phyloP scores from a whole-genome alignment of 2,329 filamentous ascomycete genomes.

The Apiospora rasikravindrae region DNA sequence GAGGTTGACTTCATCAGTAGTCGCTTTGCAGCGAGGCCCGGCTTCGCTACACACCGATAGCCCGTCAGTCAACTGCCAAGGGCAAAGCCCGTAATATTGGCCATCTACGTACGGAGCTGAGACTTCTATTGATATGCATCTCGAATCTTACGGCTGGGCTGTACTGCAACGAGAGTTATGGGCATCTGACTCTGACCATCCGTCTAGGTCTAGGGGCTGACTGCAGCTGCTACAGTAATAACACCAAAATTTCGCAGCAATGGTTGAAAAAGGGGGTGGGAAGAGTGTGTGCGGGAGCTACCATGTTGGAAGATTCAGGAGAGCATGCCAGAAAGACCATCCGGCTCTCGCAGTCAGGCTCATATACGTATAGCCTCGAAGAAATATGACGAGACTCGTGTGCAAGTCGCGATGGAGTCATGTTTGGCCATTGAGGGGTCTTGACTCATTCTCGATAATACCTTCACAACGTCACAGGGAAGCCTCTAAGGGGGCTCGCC shows the following conservation, averaged over 20 bases:
- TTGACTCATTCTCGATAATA: neutral
- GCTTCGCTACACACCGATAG: neutral
- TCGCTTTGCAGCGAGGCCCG: neutral
- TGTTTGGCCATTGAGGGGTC: neutral
- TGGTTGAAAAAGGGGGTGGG: slow-evolving; percentile 4
- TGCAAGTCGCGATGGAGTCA: neutral
- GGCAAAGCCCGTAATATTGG: neutral
- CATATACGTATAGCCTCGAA: neutral
- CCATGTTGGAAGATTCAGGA: neutral
- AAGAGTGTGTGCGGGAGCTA: neutral
- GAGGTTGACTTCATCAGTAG: neutral
- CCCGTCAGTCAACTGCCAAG: neutral
- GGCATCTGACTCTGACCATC: slow-evolving; percentile 2
- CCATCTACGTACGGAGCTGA: neutral
- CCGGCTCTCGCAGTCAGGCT: neutral
- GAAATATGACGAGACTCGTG: neutral
- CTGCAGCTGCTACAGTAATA: neutral
- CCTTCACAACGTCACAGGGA: neutral
- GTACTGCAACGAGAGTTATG: neutral
- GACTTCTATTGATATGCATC: neutral
- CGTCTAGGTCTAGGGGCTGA: slow-evolving; percentile 7
- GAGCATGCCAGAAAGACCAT: neutral
- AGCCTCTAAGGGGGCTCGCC: neutral
- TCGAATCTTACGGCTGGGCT: neutral
- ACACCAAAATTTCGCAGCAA: neutral